phyloP scores from a whole-genome alignment of 768 basidiomycete genomes.

The Podaxis rugospora region DNA sequence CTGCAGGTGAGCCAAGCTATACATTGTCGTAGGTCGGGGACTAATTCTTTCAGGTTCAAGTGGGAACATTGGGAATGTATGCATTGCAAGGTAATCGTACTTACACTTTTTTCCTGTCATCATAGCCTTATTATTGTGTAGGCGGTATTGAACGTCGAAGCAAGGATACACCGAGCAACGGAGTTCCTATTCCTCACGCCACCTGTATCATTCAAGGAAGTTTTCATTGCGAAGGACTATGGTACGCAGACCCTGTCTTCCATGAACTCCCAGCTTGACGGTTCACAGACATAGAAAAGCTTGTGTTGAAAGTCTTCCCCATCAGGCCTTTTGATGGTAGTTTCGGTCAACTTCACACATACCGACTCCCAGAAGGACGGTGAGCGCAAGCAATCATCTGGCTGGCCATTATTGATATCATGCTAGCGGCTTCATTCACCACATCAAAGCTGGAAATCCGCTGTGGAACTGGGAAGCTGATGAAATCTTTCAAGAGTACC shows the following conservation, averaged over 20 bases:
- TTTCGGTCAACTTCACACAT: slow-evolving; percentile 36
- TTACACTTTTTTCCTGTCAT: background rate
- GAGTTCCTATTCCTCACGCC: slow-evolving; percentile 31
- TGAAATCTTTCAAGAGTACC: slow-evolving; percentile 59
- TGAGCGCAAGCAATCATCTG: slow-evolving; percentile 15
- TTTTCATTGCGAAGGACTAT: slow-evolving; percentile 26
- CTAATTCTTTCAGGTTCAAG: slow-evolving; percentile 42
- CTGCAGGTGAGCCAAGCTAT: slow-evolving; percentile 44
- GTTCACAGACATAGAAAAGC: slow-evolving; percentile 26
- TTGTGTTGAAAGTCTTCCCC: slow-evolving; percentile 15
- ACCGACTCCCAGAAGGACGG: slow-evolving; percentile 44
- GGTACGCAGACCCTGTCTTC: slow-evolving; percentile 18
- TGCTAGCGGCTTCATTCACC: slow-evolving; percentile 59
- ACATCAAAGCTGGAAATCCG: slow-evolving; percentile 40
- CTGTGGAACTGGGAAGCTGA: slow-evolving; percentile 45
- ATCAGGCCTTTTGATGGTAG: slow-evolving; percentile 19
- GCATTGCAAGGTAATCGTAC: slow-evolving; percentile 44
- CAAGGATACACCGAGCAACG: slow-evolving; percentile 27
- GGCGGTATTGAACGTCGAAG: slow-evolving; percentile 17
- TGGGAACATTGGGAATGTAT: slow-evolving; percentile 76
- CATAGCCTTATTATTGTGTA: background rate
- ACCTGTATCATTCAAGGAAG: slow-evolving; percentile 26
- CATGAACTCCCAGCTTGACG: background rate
- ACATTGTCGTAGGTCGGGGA: background rate
- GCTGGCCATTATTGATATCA: background rate